Evolutionary conservation across 1,284 basidiomycete species (phyloP), one percentile per base, ranked within the genome.

Genomic region (Boletus mariae): DNA sequence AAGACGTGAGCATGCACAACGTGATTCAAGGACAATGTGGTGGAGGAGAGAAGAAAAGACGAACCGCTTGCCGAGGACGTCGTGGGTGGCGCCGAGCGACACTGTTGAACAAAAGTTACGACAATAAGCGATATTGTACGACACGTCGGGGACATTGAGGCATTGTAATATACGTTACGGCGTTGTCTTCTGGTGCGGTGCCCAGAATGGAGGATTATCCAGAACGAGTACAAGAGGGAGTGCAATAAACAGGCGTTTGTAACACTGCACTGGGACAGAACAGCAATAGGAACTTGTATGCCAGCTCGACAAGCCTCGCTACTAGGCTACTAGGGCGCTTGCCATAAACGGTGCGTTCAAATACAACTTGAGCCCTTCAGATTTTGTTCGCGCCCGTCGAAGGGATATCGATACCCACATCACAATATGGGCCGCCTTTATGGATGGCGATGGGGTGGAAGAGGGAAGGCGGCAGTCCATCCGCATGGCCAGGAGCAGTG

Each of bases 41-140:
- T 20, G 20, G 20, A 20, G 20, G 20, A 34, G 49, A 45, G 35
- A 25, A 46, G 32, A 41, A 51, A 56, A 57, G 13, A 57, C 28
- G 46, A 51, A 49, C 38, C 4, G 28, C 40, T 64, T 54, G 57
- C 53, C 60, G 57, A 55, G 13, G 45, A 20, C 20, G 20, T 20
- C 20, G 20, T 20, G 20, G 20, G 20, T 1, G 28, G 43, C 49
- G 49, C 52, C 52, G 25, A 44, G 44, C n/a, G 40, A 20, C 20
- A 20, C 20, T 20, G 20, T 20, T 20, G 29, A 15, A 26, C 31
- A 42, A 49, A 41, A 26, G 42, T 56, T 58, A 62, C 46, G 52
- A 67, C 29, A 67, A 54, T 47, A 55, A 59, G 64, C 64, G 64
- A 59, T 13, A 15, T 45, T 47, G 47, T 56, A 59, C 63, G 64